A percentile compares a stretch with the other conserved stretches of the same genome.
Conservation (phyloP, 768 basidiomycete genomes). For the Jaapia argillacea region DNA sequence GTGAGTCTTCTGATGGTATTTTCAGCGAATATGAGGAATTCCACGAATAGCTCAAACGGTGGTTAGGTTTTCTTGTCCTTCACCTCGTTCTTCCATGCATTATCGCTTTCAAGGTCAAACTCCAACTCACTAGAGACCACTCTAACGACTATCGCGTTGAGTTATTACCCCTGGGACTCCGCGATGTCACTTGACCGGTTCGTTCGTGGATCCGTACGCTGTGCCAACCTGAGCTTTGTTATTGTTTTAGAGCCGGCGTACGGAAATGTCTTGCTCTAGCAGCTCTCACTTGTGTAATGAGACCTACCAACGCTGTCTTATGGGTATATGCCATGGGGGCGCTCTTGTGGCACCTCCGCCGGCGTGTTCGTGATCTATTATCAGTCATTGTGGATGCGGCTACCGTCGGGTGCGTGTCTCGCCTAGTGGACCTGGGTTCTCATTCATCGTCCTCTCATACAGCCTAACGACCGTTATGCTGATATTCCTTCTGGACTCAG, state of each 20-base stretch:
- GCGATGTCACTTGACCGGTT: conserved; percentile 8
- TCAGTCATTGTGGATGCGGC: not conserved
- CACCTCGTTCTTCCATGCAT: conserved; percentile 79
- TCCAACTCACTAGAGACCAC: conserved; percentile 93
- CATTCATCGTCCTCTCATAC: not conserved
- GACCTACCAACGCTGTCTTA: conserved; percentile 84
- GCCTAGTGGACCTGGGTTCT: not conserved
- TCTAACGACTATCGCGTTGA: conserved; percentile 68
- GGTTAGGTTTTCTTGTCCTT: conserved; percentile 68
- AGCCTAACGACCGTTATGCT: conserved; percentile 6
- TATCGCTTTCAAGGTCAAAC: conserved; percentile 78
- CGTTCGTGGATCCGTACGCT: not conserved
- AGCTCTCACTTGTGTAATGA: conserved; percentile 67
- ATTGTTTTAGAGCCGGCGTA: conserved; percentile 17
- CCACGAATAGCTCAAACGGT: conserved; percentile 1
- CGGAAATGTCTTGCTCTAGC: conserved; percentile 43
- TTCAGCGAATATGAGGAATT: not conserved
- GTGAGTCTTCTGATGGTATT: conserved; percentile 52
- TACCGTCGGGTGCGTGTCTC: not conserved
- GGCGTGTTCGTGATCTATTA: not conserved
- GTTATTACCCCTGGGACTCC: conserved; percentile 64
- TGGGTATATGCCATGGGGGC: conserved; percentile 66
- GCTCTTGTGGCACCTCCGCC: conserved; percentile 44
- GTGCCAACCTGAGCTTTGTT: conserved; percentile 11
- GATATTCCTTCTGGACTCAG: conserved; percentile 42